Conservation (phyloP, 257 asterid species). For the Solanum sitiens region DNA sequence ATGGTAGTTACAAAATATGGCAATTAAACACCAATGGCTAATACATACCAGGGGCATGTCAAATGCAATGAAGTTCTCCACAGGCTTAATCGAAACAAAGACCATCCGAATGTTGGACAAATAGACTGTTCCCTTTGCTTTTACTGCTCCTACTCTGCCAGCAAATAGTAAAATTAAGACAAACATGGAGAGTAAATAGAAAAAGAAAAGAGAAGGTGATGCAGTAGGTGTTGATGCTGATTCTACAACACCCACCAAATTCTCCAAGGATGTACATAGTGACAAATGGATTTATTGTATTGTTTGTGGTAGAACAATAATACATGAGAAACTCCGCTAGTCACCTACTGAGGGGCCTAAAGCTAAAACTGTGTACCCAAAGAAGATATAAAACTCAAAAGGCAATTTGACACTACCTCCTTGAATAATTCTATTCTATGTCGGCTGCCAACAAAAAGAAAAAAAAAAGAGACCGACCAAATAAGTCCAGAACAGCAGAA, state of each 20-base stretch:
- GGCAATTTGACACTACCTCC: neutral
- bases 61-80: neutral
- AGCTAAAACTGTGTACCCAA: neutral
- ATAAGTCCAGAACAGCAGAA: too few species aligned
- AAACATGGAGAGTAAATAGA: neutral
- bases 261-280: neutral
- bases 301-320: neutral
- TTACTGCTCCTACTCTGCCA: neutral
- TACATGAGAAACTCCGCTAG: neutral
- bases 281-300: neutral
- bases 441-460: too few species aligned
- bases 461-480: too few species aligned
- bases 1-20: neutral
- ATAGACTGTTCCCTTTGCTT: neutral
- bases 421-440: too few species aligned
- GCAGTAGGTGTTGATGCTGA: neutral
- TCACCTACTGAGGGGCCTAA: neutral
- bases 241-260: neutral
- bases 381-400: neutral
- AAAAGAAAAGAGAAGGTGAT: neutral
- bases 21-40: neutral
- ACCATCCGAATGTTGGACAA: neutral
- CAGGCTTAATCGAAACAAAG: neutral
- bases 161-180: neutral
- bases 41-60: neutral